A percentile compares a stretch with the other conserved stretches of the same genome.
phyloP scores from a whole-genome alignment of 768 basidiomycete genomes.

The Phallus indusiatus region DNA sequence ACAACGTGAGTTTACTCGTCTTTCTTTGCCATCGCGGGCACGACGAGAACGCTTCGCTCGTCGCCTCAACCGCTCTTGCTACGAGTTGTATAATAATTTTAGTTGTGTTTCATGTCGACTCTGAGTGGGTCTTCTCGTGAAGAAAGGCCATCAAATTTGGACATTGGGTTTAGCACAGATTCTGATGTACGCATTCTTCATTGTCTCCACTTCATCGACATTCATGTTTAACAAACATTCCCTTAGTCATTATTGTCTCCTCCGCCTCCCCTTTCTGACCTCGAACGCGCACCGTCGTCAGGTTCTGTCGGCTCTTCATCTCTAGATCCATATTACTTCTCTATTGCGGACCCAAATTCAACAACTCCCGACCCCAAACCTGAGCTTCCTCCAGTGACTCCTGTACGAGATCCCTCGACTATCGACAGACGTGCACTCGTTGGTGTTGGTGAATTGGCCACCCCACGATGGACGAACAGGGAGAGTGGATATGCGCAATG shows the following conservation, averaged over 20 bases:
- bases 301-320: conserved; percentile 43
- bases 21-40: not conserved
- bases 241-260: conserved; percentile 27
- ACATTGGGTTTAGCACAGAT: conserved; percentile 27
- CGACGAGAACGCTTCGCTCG: not conserved
- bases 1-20: not conserved
- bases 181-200: conserved; percentile 23
- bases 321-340: conserved; percentile 85
- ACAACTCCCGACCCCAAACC: conserved; percentile 49
- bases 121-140: conserved; percentile 27
- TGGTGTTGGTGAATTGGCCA: conserved; percentile 91
- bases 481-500: conserved; percentile 19
- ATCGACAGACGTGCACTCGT: conserved; percentile 85
- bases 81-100: conserved; percentile 6
- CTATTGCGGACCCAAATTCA: conserved; percentile 43
- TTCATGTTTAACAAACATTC: not conserved
- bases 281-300: conserved; percentile 62
- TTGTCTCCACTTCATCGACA: conserved; percentile 15
- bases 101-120: not conserved
- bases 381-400: conserved; percentile 51
- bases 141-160: conserved; percentile 45
- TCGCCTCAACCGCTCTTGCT: not conserved
- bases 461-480: conserved; percentile 82
- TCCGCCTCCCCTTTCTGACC: conserved; percentile 35
- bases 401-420: conserved; percentile 62